Evolutionary conservation across 805 yeast species (phyloP), one percentile per base, ranked within the genome.

Genomic region (Clavispora asparagi): DNA sequence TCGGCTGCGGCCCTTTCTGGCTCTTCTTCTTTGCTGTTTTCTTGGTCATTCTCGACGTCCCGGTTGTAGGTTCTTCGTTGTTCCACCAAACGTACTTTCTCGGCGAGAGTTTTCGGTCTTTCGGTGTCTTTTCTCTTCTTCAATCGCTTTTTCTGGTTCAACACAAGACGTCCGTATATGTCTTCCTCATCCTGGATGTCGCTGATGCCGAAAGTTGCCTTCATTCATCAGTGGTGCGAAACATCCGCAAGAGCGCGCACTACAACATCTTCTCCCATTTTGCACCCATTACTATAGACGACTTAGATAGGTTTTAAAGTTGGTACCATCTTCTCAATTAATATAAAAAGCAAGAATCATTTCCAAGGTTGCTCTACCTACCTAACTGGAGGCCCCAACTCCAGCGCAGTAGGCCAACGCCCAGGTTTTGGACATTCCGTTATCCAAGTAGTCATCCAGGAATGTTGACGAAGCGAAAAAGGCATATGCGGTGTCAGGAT

Each of bases 361-460:
- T 19, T 19, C 23, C 23, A 19, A 19, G 23, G 5, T 19, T 19
- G 3, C 23, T 19, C 23, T 19, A 19, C 40, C 16, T 16, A 12
- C 16, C 17, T 26, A 37, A 13, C 40, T 37, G 28, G 40, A 25
- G 7, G 40, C 40, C 19, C 40, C 40, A 27, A 67, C 50, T 49
- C 83, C 85, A 40, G 81, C 85, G 43, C 81, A 65, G 59, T 71
- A 81, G 0, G 85, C 82, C 50, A 80, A 65, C 41, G 78, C 63
- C 86, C 86, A 82, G 6, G 85, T 78, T 50, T 77, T 64, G 55
- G 83, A 78, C 74, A 77, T 80, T 26, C 87, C 87, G 49, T 77
- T 73, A 53, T 82, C 87, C 51, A 81, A 65, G 63, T 74, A 76
- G 12, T 57, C 55, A 40, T 64, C 53, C 25, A 47, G 69, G 72